These are phyloP conservation scores for Solanum lycopersicoides DNA, from an alignment of 257 asterid species.

Conservation along the genomic window DNA sequence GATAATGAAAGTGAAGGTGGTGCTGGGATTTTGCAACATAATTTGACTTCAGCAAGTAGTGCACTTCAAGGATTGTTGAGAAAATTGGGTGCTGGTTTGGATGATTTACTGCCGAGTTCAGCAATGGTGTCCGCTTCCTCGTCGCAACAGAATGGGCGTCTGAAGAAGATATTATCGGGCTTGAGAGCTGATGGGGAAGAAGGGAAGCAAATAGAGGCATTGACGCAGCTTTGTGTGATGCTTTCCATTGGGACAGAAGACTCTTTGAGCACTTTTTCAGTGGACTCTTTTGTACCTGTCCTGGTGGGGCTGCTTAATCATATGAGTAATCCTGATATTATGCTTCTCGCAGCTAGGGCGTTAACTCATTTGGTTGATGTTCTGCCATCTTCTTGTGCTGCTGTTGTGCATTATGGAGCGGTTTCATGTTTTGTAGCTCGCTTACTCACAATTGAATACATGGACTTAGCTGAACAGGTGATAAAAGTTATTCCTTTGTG, in stretches of 20 bases:
- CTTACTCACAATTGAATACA: constrained; percentile 83
- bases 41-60: constrained; percentile 84
- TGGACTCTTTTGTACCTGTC: constrained; percentile 97
- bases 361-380: constrained; percentile 95
- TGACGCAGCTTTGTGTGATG: constrained; percentile 88
- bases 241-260: constrained; percentile 95
- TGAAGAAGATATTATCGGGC: constrained; percentile 88
- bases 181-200: constrained; percentile 97
- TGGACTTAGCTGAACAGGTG: constrained; percentile 99
- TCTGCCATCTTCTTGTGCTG: constrained; percentile 84
- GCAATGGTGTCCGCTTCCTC: constrained; percentile 56
- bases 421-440: constrained; percentile 86
- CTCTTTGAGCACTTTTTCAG: constrained; percentile 83
- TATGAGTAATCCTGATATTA: constrained; percentile 81
- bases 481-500: neutral
- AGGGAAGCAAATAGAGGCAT: constrained; percentile 92
- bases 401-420: constrained; percentile 96
- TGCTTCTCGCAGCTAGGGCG: constrained; percentile 96
- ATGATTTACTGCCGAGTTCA: constrained; percentile 89
- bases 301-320: constrained; percentile 88
- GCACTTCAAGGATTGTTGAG: constrained; percentile 87
- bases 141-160: constrained; percentile 70
- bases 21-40: constrained; percentile 74
- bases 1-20: constrained; percentile 84
- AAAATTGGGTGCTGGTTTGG: constrained; percentile 89